phyloP scores from a whole-genome alignment of 1,139 yeast species.

The Saccharomyces hybrid region DNA sequence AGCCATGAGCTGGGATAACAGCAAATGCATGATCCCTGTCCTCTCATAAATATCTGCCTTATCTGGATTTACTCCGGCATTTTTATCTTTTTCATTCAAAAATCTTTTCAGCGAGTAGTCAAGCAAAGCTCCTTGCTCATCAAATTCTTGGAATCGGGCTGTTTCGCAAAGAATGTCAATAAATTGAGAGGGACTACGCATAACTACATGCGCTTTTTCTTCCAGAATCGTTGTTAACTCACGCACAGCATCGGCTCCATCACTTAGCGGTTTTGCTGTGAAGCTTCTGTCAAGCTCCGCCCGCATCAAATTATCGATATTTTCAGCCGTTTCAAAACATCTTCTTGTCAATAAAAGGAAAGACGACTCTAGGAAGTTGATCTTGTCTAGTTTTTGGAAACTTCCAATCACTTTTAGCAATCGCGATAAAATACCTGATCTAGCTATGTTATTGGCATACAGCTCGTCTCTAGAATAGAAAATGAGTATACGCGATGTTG shows the following conservation, averaged over 20 bases:
- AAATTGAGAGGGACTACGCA: constrained; percentile 53
- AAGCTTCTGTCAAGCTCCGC: constrained; percentile 41
- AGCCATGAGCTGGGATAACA: constrained; percentile 59
- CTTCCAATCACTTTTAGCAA: constrained; percentile 30
- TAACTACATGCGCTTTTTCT: constrained; percentile 48
- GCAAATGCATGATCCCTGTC: constrained; percentile 54
- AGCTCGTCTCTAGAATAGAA: constrained; percentile 44
- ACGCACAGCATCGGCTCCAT: constrained; percentile 29
- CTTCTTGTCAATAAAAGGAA: constrained; percentile 52
- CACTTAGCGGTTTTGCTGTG: constrained; percentile 30
- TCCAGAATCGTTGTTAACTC: constrained; percentile 50
- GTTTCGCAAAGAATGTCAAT: constrained; percentile 46
- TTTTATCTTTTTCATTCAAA: constrained; percentile 33
- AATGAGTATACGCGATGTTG: constrained; percentile 46
- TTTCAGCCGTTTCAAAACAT: constrained; percentile 55
- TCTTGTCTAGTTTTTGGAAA: constrained; percentile 29
- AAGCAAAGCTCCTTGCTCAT: constrained; percentile 33
- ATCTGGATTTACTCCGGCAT: constrained; percentile 31
- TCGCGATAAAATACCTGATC: constrained; percentile 37
- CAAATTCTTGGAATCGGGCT: constrained; percentile 44
- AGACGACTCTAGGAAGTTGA: constrained; percentile 31
- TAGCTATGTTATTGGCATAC: constrained; percentile 37
- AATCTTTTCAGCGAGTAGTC: constrained; percentile 25
- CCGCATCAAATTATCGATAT: constrained; percentile 44
- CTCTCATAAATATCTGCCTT: constrained; percentile 22